phyloP scores from a whole-genome alignment of 176 grass and related monocot genomes.

The Hyparrhenia diplandra region DNA sequence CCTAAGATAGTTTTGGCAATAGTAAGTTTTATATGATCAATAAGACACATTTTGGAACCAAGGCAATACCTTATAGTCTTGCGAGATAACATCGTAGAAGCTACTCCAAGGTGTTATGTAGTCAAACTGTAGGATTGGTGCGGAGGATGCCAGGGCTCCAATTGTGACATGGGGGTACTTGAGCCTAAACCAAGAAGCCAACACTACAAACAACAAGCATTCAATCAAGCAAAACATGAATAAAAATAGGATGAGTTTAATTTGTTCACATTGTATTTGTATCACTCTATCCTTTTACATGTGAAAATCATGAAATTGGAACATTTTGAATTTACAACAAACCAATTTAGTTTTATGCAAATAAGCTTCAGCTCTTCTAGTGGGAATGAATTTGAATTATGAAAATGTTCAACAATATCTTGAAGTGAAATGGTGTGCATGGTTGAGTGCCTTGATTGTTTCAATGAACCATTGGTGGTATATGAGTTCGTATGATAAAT shows the following conservation, averaged over 20 bases:
- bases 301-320: neutral
- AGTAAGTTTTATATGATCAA: neutral
- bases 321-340: neutral
- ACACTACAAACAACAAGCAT: slow-evolving; percentile 18
- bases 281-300: neutral
- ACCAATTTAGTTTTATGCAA: neutral
- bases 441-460: neutral
- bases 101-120: slow-evolving; percentile 68
- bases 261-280: neutral
- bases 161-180: slow-evolving; percentile 88
- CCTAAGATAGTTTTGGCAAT: neutral
- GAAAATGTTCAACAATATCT: neutral
- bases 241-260: neutral
- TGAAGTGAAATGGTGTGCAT: neutral
- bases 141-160: slow-evolving; percentile 78
- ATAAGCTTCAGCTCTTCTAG: neutral
- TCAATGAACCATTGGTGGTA: neutral
- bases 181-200: slow-evolving; percentile 92
- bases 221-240: neutral
- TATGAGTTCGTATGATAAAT: too few species aligned
- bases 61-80: slow-evolving; percentile 79
- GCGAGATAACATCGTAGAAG: slow-evolving; percentile 75
- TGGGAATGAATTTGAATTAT: neutral
- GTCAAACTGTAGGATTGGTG: slow-evolving; percentile 87
- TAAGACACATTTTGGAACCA: neutral